A percentile compares a stretch with the other conserved stretches of the same genome.
phyloP scores from a whole-genome alignment of 176 grass and related monocot species.

The Raddia guianensis region DNA sequence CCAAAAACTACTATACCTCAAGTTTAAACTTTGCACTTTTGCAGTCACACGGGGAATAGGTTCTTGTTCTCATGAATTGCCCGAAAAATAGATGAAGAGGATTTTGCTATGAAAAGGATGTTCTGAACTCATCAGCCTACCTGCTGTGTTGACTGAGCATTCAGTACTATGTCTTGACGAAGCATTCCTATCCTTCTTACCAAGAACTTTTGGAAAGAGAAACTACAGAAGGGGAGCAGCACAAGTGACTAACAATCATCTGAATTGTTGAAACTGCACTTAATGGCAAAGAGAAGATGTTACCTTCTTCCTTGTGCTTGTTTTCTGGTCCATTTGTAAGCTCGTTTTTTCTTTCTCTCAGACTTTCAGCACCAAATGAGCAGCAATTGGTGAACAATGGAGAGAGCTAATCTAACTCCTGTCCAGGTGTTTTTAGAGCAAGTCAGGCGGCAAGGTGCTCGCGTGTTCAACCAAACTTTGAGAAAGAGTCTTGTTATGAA shows the following conservation, averaged over 20 bases:
- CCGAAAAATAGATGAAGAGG: neutral
- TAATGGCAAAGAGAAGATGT: neutral
- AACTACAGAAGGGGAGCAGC: conserved; percentile 5
- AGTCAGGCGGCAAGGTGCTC: conserved; percentile 30
- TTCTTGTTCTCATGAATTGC: conserved; percentile 11
- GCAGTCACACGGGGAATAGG: neutral
- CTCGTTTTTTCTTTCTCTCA: neutral
- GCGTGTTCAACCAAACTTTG: neutral
- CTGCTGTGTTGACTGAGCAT: conserved; percentile 2
- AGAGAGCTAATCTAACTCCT: neutral
- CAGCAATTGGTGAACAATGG: neutral
- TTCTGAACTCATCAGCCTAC: conserved; percentile 27
- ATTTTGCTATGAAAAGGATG: neutral
- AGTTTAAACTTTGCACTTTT: conserved; percentile 5
- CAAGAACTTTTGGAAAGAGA: conserved; percentile 30
- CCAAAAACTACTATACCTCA: neutral
- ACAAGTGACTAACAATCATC: neutral
- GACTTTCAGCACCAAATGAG: conserved; percentile 23
- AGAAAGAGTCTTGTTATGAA: neutral
- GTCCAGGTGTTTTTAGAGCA: conserved; percentile 22
- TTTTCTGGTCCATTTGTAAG: conserved; percentile 42
- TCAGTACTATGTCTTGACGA: neutral
- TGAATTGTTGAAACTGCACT: neutral
- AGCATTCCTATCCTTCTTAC: conserved; percentile 6
- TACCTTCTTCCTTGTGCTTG: conserved; percentile 51